Evolutionary conservation across 2,329 filamentous ascomycete genomes (phyloP).

Genomic region (Albophoma yamanashiensis): DNA sequence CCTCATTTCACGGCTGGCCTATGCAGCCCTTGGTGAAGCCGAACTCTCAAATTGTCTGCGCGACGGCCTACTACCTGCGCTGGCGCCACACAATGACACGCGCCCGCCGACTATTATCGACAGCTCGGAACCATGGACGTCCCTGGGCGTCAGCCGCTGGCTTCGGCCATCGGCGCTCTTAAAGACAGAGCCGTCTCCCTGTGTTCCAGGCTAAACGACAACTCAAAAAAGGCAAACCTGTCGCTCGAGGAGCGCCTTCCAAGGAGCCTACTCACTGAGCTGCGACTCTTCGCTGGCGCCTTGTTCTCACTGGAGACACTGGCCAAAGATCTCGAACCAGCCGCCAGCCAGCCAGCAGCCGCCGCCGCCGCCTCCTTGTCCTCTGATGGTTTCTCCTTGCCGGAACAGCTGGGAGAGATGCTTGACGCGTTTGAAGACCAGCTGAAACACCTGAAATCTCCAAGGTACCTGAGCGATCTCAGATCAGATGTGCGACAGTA

Average conservation of each 20-base stretch:
- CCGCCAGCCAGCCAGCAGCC: not conserved
- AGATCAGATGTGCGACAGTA: not conserved
- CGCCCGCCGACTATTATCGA: not conserved
- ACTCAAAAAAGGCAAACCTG: not conserved
- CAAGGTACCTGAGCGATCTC: not conserved
- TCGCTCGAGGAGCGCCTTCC: not conserved
- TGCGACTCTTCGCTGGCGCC: constrained; percentile 11
- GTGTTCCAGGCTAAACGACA: not conserved
- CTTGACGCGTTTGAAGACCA: not conserved
- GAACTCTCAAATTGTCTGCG: not conserved
- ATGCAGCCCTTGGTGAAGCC: not conserved
- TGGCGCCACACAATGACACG: not conserved
- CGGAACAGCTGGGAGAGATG: not conserved
- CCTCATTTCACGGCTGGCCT: not conserved
- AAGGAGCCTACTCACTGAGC: constrained; percentile 3
- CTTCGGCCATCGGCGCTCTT: not conserved
- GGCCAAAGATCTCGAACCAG: constrained; percentile 7
- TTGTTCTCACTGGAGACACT: constrained; percentile 13
- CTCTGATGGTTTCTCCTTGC: not conserved
- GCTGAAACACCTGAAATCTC: not conserved
- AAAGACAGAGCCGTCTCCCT: not conserved
- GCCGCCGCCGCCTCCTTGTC: not conserved
- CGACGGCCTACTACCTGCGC: not conserved
- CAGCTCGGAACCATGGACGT: not conserved
- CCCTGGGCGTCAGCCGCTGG: not conserved